Conservation (phyloP, 2,329 filamentous ascomycete species). For the Zelopaecilomyces penicillatus region DNA sequence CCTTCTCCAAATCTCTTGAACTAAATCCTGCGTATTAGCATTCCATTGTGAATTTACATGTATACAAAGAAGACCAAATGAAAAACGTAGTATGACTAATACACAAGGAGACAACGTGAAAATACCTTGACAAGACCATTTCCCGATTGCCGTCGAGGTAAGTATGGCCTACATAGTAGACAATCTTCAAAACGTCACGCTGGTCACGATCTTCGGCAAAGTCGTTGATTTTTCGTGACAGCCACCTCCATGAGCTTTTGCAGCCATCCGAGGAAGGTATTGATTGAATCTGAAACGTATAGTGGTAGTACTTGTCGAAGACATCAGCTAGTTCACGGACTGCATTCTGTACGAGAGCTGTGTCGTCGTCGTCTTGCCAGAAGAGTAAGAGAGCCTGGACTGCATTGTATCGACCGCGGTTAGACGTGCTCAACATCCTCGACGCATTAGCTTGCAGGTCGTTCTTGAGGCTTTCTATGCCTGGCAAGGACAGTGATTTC, state of each 20-base stretch:
- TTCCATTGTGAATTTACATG: background rate
- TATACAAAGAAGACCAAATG: background rate
- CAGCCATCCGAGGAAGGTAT: slow-evolving; percentile 43
- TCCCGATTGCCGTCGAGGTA: slow-evolving; percentile 47
- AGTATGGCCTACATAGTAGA: slow-evolving; percentile 49
- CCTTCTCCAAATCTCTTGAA: slow-evolving; percentile 36
- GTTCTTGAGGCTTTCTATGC: slow-evolving; percentile 42
- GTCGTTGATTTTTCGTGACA: slow-evolving; percentile 41
- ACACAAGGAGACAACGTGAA: no score
- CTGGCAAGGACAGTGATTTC: slow-evolving; percentile 40
- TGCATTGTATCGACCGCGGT: slow-evolving; percentile 44
- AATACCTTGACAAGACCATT: slow-evolving; percentile 49
- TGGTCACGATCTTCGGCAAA: slow-evolving; percentile 46
- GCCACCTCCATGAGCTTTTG: slow-evolving; percentile 45
- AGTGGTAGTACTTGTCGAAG: slow-evolving; percentile 45
- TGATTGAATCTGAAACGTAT: slow-evolving; percentile 36
- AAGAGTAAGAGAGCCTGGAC: slow-evolving; percentile 45
- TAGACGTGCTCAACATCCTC: slow-evolving; percentile 40
- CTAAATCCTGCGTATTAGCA: slow-evolving; percentile 25
- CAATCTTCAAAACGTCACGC: slow-evolving; percentile 49
- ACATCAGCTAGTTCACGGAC: slow-evolving; percentile 42
- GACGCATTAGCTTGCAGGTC: slow-evolving; percentile 44
- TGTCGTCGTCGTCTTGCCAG: slow-evolving; percentile 48
- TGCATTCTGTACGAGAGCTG: slow-evolving; percentile 28
- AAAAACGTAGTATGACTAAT: background rate